Conservation (phyloP, 116 monocot species). For the Cymodocea nodosa region DNA sequence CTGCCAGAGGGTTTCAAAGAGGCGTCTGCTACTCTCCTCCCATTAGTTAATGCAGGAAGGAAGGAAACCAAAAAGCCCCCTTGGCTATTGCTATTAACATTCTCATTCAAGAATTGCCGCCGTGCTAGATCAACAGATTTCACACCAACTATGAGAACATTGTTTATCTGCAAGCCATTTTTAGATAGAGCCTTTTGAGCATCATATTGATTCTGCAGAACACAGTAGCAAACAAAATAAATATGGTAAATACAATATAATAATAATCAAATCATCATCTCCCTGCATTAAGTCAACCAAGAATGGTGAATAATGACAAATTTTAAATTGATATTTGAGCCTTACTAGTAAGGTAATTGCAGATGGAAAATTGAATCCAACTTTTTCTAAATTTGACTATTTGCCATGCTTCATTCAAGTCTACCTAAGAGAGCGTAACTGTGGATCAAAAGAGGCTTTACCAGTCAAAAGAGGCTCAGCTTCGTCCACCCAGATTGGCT, state of each 20-base stretch:
- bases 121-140: conserved; percentile 61
- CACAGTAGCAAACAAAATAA: neutral
- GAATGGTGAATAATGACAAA: neutral
- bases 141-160: conserved; percentile 69
- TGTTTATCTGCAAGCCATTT: conserved; percentile 62
- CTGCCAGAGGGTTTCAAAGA: conserved; percentile 13
- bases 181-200: conserved; percentile 60
- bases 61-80: conserved; percentile 53
- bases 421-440: too few species aligned
- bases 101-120: conserved; percentile 49
- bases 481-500: too few species aligned
- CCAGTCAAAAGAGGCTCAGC: too few species aligned
- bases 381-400: too few species aligned
- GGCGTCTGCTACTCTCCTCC: conserved; percentile 10
- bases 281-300: too few species aligned
- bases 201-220: conserved; percentile 58
- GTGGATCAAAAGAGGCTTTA: too few species aligned
- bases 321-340: neutral
- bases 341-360: neutral
- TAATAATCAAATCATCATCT: neutral
- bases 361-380: neutral
- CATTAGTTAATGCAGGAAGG: conserved; percentile 15
- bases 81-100: conserved; percentile 14
- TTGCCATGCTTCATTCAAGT: too few species aligned
- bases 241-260: neutral